Conservation (phyloP, 257 asterid species). For the Eucommia ulmoides region DNA sequence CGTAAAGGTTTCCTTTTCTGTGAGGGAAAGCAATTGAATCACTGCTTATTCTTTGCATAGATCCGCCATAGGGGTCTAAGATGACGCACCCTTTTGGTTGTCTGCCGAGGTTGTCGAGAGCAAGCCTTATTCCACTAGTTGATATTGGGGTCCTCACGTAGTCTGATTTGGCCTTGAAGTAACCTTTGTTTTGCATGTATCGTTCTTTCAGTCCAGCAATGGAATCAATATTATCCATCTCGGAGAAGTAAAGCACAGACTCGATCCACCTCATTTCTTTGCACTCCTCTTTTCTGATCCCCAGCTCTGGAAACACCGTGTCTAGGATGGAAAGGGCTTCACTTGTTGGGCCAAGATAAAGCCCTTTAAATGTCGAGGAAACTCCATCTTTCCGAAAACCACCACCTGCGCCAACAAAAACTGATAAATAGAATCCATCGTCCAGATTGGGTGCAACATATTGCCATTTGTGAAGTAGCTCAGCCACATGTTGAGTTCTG, state of each 20-base stretch:
- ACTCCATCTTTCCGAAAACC: neutral
- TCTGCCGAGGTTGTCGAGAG: neutral
- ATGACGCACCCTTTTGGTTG: neutral
- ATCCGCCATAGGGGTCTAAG: conserved; percentile 4
- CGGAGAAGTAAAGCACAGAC: conserved; percentile 4
- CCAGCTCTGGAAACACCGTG: neutral
- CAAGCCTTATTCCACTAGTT: neutral
- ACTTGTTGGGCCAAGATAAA: neutral
- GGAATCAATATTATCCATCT: neutral
- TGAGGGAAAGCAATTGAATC: neutral
- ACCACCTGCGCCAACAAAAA: neutral
- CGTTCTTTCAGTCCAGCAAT: neutral
- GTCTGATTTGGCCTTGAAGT: conserved; percentile 3
- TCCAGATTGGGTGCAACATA: neutral
- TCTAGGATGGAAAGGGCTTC: conserved; percentile 1
- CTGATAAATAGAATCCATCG: neutral
- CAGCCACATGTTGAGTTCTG: conserved; percentile 1
- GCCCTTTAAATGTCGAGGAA: neutral
- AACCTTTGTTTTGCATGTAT: neutral
- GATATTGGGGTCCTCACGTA: conserved; percentile 4
- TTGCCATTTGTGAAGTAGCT: conserved; percentile 3
- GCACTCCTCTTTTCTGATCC: neutral
- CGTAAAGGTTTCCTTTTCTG: neutral
- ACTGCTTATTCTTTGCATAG: neutral
- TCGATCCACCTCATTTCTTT: conserved; percentile 6